Conservation (phyloP, 179 eudicot genomes). For the Corrigiola litoralis region DNA sequence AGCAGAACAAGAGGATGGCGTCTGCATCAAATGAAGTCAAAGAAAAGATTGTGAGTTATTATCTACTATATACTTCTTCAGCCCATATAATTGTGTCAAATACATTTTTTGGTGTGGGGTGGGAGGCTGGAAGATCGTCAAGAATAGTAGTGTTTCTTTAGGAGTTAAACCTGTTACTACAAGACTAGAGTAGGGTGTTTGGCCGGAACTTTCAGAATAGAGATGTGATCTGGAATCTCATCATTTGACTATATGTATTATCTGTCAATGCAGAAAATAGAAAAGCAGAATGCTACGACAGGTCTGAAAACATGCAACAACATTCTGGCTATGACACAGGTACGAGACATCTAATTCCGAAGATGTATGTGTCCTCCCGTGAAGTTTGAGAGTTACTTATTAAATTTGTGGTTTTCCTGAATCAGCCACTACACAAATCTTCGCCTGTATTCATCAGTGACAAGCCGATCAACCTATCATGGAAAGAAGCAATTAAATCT, state of each 20-base stretch:
- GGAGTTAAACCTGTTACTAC: no score
- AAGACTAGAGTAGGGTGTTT: no score
- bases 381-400: background rate
- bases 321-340: conserved; percentile 93
- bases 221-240: background rate
- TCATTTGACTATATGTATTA: conserved; percentile 1
- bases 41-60: conserved; percentile 63
- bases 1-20: conserved; percentile 71
- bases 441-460: conserved; percentile 83
- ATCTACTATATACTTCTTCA: background rate
- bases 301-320: conserved; percentile 89
- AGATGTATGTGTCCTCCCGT: background rate
- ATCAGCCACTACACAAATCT: conserved; percentile 73
- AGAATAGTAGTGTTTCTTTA: no score
- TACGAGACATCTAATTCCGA: conserved; percentile 15
- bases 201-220: no score
- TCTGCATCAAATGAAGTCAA: conserved; percentile 81
- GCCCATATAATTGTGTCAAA: no score
- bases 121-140: no score
- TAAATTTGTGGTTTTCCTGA: conserved; percentile 5
- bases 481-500: conserved; percentile 68
- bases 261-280: conserved; percentile 57
- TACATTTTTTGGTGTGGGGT: no score
- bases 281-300: conserved; percentile 68
- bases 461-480: conserved; percentile 73